These are phyloP conservation scores for Diddensiella caesifluorescens DNA, from an alignment of 805 yeast species.

Conservation along the genomic window DNA sequence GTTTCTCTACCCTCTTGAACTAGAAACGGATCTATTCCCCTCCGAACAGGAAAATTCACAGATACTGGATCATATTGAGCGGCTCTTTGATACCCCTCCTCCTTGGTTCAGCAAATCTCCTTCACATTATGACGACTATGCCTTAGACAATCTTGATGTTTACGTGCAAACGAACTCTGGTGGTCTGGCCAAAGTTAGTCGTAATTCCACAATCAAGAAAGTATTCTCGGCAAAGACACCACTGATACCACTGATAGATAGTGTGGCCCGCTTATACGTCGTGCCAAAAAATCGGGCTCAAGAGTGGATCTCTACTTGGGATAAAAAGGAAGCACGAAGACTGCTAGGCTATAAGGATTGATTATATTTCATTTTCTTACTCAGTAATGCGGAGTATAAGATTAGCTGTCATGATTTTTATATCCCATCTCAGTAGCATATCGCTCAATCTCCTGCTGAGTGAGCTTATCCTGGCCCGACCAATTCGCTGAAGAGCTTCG, in stretches of 20 bases:
- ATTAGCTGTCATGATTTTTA: constrained; percentile 9
- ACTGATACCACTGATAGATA: constrained; percentile 71
- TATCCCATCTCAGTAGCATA: constrained; percentile 47
- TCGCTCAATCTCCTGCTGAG: constrained; percentile 42
- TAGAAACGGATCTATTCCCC: constrained; percentile 78
- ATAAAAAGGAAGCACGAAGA: constrained; percentile 24
- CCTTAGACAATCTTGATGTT: constrained; percentile 54
- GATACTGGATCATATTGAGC: constrained; percentile 54
- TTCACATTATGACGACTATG: constrained; percentile 54
- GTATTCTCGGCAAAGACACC: constrained; percentile 60
- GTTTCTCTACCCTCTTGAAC: constrained; percentile 73
- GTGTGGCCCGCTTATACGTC: constrained; percentile 62
- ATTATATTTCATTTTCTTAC: neutral
- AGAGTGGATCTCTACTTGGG: constrained; percentile 50
- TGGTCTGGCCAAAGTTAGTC: constrained; percentile 81
- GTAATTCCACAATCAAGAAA: constrained; percentile 59
- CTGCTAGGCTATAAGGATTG: neutral
- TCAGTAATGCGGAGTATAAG: neutral
- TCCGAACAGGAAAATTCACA: constrained; percentile 69
- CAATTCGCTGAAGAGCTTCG: constrained; percentile 51
- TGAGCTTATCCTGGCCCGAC: constrained; percentile 43
- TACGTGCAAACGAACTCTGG: constrained; percentile 80
- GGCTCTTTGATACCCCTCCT: constrained; percentile 60
- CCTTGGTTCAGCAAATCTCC: constrained; percentile 54
- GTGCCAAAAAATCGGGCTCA: constrained; percentile 68